Base-by-base conservation (phyloP, 306 rosid species). In the Leucaena leucocephala region DNA sequence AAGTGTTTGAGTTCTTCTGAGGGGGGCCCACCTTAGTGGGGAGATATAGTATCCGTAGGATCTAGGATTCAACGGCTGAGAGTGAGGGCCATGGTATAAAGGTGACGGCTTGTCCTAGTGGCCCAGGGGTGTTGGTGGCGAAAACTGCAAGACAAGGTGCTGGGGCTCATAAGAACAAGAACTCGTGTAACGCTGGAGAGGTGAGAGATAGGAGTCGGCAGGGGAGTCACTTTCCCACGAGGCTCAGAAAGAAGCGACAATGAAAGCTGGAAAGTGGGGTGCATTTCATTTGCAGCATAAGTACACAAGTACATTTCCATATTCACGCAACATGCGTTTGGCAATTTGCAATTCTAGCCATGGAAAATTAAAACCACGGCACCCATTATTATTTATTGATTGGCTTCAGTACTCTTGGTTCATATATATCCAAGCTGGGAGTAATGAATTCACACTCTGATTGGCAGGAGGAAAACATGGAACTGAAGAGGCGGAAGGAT, bases 391-490 rank as follows among this genome's bases (percentile, higher is more conserved):
- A 2, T 57, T 19, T 14, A 54, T 16, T 54, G 4, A 54, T 54
- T n/a, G 61, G 11, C 11, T n/a, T 0, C 10, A 7, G 61, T 33
- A 33, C 42, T 27, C 27, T 27, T 27, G 27, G 27, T 27, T 27
- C 27, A 27, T 27, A 27, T 10, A 62, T 62, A 55, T 55, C 49
- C 48, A 40, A 66, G 49, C 40, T 42, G 49, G 62, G 9, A n/a
- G 71, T 40, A 66, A 15, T 38, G 22, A 63, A 39, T 16, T 67
- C 44, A 8, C 16, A 40, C 22, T 34, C 27, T 35, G 62, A 57
- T 75, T 76, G 68, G 35, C 58, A 95, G 99, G 96, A 87, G 82
- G 99, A 95, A 89, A 93, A 95, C 90, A 87, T 91, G 94, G 87
- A 90, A 79, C 57, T 95, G 75, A 91, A 92, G 90, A 90, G 76